Percentiles rank a stretch among this genome's conserved stretches.
phyloP scores from a whole-genome alignment of 2,329 filamentous ascomycete species.

The Elsinoe fawcettii region DNA sequence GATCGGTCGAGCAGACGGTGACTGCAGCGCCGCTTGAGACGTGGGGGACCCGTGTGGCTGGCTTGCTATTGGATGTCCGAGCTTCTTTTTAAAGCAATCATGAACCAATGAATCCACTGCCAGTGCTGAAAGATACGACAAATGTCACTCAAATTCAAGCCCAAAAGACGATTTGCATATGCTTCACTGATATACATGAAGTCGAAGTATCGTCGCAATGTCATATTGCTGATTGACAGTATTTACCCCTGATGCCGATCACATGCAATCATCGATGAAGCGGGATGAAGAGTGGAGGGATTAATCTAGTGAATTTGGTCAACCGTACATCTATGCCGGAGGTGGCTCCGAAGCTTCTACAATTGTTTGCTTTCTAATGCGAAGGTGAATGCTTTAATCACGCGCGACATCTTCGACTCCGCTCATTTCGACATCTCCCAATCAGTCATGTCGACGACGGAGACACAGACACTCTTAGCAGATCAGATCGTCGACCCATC shows the following conservation, averaged over 20 bases:
- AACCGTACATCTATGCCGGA: background rate
- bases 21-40: background rate
- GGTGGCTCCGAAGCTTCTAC: slow-evolving; percentile 7
- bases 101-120: background rate
- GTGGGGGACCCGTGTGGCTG: slow-evolving; percentile 1
- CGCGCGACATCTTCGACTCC: too few relatives aligned
- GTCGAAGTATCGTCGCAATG: background rate
- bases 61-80: background rate
- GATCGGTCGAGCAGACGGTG: background rate
- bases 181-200: background rate
- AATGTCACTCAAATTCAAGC: too few relatives aligned
- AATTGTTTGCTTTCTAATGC: background rate
- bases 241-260: slow-evolving; percentile 11
- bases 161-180: too few relatives aligned
- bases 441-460: slow-evolving; percentile 23
- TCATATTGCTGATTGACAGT: background rate
- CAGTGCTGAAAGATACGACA: too few relatives aligned
- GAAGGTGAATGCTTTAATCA: too few relatives aligned
- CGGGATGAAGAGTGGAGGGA: background rate
- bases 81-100: background rate
- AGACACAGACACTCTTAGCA: slow-evolving; percentile 20
- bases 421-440: background rate
- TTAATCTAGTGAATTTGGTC: background rate
- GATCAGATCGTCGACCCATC: slow-evolving; percentile 28
- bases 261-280: background rate